Evolutionary conservation across 2,329 filamentous ascomycete species (phyloP), one percentile per base, ranked within the genome.

Genomic region (Metarhizium brunneum): DNA sequence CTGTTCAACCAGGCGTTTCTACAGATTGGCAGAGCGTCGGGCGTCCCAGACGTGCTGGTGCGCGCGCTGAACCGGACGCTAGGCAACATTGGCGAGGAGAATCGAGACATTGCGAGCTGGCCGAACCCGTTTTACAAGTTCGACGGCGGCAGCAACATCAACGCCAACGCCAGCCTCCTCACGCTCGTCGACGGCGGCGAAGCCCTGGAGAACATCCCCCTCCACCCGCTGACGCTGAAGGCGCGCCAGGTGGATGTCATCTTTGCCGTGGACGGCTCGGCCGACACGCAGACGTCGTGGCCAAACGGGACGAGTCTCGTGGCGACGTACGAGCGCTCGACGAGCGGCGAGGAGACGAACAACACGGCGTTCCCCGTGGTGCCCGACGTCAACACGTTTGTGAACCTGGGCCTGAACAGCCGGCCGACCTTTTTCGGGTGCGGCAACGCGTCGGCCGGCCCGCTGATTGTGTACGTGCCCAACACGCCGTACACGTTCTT

Each of bases 391-490:
- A 88, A 91, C 70, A 91, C 88, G 0, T 90, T 94, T 66, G 75
- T 92, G 60, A 91, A 91, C 66, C 76, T 88, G 0, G 86, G 86
- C 3, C 47, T 92, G 6, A 92, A 91, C 76, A 80, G 76, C 57
- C 79, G 78, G 4, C 90, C 89, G 0, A 86, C 86, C 1, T 92
- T 94, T 76, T 94, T 94, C 66, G 89, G 89, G 48, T 94, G 89
- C 71, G 73, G 90, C 66, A 59, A 59, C 49, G 50, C 54, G 14
- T 50, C 67, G 0, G 71, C 77, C 25, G 42, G 20, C 0, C 88
- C 89, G 0, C 69, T 95, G 1, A 74, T 95, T 52, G 86, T 95
- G 56, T 96, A 96, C 73, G 65, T 96, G 13, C 88, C 91, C 56
- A 95, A 94, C 67, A 74, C 84, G 4, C 90, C 89, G 0, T 95